Base-by-base conservation (phyloP, 768 basidiomycete genomes). In the Boletus vinaceobasis region DNA sequence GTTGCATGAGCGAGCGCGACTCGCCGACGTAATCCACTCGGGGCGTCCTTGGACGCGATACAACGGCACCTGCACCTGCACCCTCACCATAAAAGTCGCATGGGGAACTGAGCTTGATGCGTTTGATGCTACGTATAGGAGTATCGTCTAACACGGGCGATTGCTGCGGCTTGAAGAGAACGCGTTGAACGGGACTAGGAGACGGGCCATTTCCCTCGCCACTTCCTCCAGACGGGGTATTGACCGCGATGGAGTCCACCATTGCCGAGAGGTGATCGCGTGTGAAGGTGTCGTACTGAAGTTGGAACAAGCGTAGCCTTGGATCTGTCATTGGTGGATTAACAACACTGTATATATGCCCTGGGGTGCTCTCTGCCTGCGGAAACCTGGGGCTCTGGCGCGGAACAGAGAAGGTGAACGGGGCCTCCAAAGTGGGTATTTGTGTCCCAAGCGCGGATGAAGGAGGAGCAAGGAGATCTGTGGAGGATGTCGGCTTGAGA, bases 261-360 rank as follows among this genome's bases (percentile, higher is more conserved):
- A 98, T 82, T 0, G 90, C 93, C 3, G 92, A 93, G 40, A 98
- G 82, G 66, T 97, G 93, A 21, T 96, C 90, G 42, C 93, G 84
- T 1, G 96, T 99, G 66, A 90, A 95, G 0, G 96, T 98, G 70
- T 99, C 96, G 65, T 98, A 98, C 60, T 93, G 86, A 48, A 94
- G 90, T 65, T 93, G 89, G 73, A 98, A 98, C 36, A 98, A 79
- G 13, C 87, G 85, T 11, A 93, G 80, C 29, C 86, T 85, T 3
- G 90, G 85, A 65, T 92, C 90, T 27, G 85, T 87, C 27, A 66
- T 60, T 21, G 78, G 77, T 27, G 65, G 63, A 48, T 65, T 72
- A 31, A 53, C 59, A 36, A 38, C 46, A 51, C 55, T 61, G 53
- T 61, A 56, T 7, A 37, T 31, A 35, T 65, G 47, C 33, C 62